A percentile compares a stretch with the other conserved stretches of the same genome.
Evolutionary conservation across 2,329 filamentous ascomycete genomes (phyloP).

Genomic region (Simplicillium aogashimaense): DNA sequence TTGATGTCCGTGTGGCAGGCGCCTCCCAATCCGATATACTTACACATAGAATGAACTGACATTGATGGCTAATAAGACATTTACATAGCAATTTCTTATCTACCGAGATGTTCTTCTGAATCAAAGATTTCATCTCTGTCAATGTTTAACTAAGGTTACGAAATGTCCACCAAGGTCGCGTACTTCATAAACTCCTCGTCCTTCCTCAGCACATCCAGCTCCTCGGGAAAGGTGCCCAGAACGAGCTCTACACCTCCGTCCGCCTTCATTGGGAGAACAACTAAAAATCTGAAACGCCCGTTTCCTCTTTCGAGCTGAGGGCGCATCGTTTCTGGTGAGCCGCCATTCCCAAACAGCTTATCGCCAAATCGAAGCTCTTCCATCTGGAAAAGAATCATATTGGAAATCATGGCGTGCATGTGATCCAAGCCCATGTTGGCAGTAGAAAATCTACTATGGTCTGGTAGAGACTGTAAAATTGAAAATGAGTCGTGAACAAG

Average conservation of each 20-base stretch:
- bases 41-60: not conserved
- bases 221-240: slow-evolving; percentile 16
- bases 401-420: slow-evolving; percentile 18
- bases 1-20: too few relatives aligned
- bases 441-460: slow-evolving; percentile 13
- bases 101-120: too few relatives aligned
- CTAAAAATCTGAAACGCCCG: slow-evolving; percentile 13
- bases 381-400: slow-evolving; percentile 18
- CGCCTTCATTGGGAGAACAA: slow-evolving; percentile 17
- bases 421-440: slow-evolving; percentile 16
- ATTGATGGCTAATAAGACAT: too few relatives aligned
- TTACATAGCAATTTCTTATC: too few relatives aligned
- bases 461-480: slow-evolving; percentile 14
- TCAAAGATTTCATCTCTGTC: not conserved
- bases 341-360: slow-evolving; percentile 14
- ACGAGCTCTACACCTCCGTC: slow-evolving; percentile 19
- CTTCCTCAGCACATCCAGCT: slow-evolving; percentile 14
- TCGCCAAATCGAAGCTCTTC: slow-evolving; percentile 17
- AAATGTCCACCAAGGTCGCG: slow-evolving; percentile 10
- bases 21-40: not conserved
- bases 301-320: slow-evolving; percentile 16
- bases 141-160: not conserved
- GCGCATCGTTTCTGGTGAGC: slow-evolving; percentile 16
- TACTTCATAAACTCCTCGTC: slow-evolving; percentile 17
- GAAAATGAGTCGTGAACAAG: slow-evolving; percentile 19